phyloP scores from a whole-genome alignment of 2,329 filamentous ascomycete genomes.

The Ophiostoma sp. region DNA sequence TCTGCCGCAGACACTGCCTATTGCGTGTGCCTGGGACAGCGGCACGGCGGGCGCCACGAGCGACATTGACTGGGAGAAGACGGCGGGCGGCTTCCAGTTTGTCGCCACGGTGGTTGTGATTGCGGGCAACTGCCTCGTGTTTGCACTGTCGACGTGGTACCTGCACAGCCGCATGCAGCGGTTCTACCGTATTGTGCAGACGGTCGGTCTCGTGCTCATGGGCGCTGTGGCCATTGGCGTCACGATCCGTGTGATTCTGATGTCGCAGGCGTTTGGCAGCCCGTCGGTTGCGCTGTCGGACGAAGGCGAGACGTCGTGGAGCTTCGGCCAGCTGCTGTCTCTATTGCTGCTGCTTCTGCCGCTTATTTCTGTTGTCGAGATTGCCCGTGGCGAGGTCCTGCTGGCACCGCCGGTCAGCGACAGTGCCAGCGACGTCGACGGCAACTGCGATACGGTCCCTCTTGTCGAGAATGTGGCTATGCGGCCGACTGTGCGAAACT shows the following conservation, averaged over 20 bases:
- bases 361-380: constrained; percentile 55
- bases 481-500: constrained; percentile 30
- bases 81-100: constrained; percentile 45
- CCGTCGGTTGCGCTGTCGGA: constrained; percentile 49
- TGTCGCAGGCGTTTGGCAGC: constrained; percentile 56
- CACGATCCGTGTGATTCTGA: constrained; percentile 50
- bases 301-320: constrained; percentile 52
- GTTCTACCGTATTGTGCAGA: constrained; percentile 52
- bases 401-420: constrained; percentile 42
- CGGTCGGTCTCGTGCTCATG: constrained; percentile 51
- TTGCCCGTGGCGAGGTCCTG: constrained; percentile 42
- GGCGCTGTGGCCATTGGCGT: constrained; percentile 54
- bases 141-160: constrained; percentile 58
- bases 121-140: constrained; percentile 53
- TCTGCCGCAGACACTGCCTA: constrained; percentile 48
- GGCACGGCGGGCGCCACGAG: constrained; percentile 25
- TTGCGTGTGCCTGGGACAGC: constrained; percentile 55
- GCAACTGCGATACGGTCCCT: constrained; percentile 29
- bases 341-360: constrained; percentile 56
- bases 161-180: constrained; percentile 51
- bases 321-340: constrained; percentile 58
- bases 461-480: constrained; percentile 37
- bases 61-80: constrained; percentile 4
- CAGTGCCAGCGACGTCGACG: constrained; percentile 26
- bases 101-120: constrained; percentile 59